Evolutionary conservation across 2,329 filamentous ascomycete species (phyloP).

Genomic region (Exophiala calicioides): DNA sequence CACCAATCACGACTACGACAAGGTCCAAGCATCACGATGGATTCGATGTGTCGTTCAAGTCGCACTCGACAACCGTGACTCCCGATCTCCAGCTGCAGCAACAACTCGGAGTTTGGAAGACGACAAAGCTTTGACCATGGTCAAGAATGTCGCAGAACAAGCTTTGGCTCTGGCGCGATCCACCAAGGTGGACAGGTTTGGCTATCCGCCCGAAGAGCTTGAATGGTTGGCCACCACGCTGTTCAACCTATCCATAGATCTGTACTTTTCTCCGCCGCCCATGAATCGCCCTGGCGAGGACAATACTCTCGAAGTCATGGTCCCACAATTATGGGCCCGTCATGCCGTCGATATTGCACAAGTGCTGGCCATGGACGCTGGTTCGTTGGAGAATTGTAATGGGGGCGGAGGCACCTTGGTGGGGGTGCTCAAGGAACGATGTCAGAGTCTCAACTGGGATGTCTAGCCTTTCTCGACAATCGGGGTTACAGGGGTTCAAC

Average conservation of each 20-base stretch:
- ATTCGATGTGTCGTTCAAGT: slow-evolving; percentile 74
- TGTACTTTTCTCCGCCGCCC: slow-evolving; percentile 36
- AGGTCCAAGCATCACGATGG: slow-evolving; percentile 69
- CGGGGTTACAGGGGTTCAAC: no score
- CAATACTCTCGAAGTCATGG: not conserved
- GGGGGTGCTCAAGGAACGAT: slow-evolving; percentile 13
- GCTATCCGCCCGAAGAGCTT: slow-evolving; percentile 57
- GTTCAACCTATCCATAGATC: slow-evolving; percentile 60
- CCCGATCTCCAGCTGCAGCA: not conserved
- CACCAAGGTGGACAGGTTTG: slow-evolving; percentile 33
- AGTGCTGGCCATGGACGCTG: slow-evolving; percentile 5
- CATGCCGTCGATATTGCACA: slow-evolving; percentile 48
- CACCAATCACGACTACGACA: slow-evolving; percentile 57
- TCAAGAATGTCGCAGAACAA: slow-evolving; percentile 40
- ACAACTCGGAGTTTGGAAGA: slow-evolving; percentile 16
- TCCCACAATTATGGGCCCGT: slow-evolving; percentile 46
- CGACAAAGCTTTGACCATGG: slow-evolving; percentile 27
- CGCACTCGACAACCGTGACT: slow-evolving; percentile 53
- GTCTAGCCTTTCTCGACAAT: no score
- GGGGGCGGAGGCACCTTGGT: slow-evolving; percentile 3
- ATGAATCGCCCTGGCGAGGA: not conserved
- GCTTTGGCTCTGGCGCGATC: slow-evolving; percentile 18
- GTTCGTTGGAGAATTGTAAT: slow-evolving; percentile 1
- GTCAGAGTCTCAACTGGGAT: slow-evolving; percentile 18
- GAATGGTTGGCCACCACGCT: slow-evolving; percentile 58